Percentiles rank a stretch among this genome's conserved stretches.
These are phyloP conservation scores for Kernera saxatilis DNA, from an alignment of 345 rosid genomes.

Conservation along the genomic window DNA sequence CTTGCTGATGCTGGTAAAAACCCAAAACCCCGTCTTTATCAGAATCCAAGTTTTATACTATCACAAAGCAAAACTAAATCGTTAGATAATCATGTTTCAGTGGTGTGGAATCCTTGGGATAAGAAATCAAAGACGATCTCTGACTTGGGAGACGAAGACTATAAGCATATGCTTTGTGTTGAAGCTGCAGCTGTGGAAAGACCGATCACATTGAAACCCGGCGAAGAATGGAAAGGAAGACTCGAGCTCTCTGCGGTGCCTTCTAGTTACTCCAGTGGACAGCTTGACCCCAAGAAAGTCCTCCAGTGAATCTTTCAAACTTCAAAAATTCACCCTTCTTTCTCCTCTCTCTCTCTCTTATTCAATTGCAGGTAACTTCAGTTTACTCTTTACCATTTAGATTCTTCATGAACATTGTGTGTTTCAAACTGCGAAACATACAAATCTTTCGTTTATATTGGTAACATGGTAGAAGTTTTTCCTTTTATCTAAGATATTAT, in stretches of 20 bases:
- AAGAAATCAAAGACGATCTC: conserved; percentile 79
- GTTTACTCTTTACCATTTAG: not conserved
- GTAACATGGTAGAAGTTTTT: not conserved
- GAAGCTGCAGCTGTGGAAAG: conserved; percentile 86
- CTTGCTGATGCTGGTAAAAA: conserved; percentile 93
- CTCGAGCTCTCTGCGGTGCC: conserved; percentile 87
- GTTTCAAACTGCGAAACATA: not conserved
- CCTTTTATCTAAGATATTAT: not conserved
- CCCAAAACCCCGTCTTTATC: not conserved
- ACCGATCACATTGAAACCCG: conserved; percentile 79
- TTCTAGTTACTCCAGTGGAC: conserved; percentile 93
- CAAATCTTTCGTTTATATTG: not conserved
- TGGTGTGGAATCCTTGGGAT: conserved; percentile 99
- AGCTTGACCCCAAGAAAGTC: conserved; percentile 87
- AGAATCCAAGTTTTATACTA: not conserved
- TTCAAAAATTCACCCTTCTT: not conserved
- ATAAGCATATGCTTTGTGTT: conserved; percentile 92
- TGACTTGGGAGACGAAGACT: conserved; percentile 93
- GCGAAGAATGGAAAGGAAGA: conserved; percentile 95
- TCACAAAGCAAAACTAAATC: not conserved
- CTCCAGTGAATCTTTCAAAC: conserved; percentile 43
- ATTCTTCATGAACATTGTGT: not conserved
- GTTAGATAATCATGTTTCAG: conserved; percentile 36
- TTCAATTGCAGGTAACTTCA: conserved; percentile 16
- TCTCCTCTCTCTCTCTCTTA: not conserved